Evolutionary conservation across 805 yeast genomes (phyloP).

Genomic region (Candida sanyiensis): DNA sequence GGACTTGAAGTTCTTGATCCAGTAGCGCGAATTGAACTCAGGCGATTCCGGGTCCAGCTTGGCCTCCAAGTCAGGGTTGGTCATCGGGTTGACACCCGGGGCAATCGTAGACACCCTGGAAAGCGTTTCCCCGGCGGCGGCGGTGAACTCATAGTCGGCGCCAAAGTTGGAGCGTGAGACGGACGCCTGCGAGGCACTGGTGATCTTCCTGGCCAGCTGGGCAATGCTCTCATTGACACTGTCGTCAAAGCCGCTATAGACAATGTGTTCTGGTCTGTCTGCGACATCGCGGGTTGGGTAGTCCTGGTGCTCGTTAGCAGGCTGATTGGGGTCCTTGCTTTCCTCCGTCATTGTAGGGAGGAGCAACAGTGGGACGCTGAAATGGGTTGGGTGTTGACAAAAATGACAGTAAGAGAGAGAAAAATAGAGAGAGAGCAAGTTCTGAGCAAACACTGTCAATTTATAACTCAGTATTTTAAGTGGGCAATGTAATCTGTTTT

Average conservation of each 20-base stretch:
- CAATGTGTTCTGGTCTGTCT: conserved; percentile 1
- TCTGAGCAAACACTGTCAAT: no score
- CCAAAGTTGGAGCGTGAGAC: conserved; percentile 38
- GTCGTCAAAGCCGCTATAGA: conserved; percentile 6
- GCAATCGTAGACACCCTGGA: conserved; percentile 24
- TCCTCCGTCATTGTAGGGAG: not conserved
- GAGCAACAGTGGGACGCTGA: no score
- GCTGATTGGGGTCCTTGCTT: not conserved
- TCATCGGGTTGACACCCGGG: conserved; percentile 37
- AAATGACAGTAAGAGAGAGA: no score
- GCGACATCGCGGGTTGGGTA: not conserved
- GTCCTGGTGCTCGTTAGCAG: not conserved
- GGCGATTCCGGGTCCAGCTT: conserved; percentile 54
- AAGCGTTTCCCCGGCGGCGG: conserved; percentile 29
- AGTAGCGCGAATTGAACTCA: conserved; percentile 50
- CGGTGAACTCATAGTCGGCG: conserved; percentile 4
- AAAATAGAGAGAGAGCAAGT: no score
- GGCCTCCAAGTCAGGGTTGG: conserved; percentile 31
- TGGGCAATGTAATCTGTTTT: no score
- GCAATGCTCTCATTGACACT: conserved; percentile 5
- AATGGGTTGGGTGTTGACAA: no score
- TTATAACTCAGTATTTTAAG: no score
- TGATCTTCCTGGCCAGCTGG: conserved; percentile 7
- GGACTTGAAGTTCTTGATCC: conserved; percentile 56
- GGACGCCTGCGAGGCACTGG: conserved; percentile 13